Evolutionary conservation across 768 basidiomycete genomes (phyloP).

Genomic region (Rhodotorula diobovata): DNA sequence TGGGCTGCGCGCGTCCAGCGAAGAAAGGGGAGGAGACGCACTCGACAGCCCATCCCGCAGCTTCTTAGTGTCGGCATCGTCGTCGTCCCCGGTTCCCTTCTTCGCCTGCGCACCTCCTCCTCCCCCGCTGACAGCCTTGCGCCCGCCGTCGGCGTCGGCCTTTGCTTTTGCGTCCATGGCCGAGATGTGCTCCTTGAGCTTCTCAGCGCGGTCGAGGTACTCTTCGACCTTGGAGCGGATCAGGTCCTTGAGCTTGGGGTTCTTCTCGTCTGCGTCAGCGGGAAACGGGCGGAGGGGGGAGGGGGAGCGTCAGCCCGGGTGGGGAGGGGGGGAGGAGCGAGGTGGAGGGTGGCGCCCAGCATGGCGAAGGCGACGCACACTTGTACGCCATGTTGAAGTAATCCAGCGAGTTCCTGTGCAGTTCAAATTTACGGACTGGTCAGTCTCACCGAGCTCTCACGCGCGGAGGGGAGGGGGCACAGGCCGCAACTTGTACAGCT

Average conservation of each 20-base stretch:
- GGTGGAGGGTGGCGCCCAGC: neutral
- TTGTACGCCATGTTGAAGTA: constrained; percentile 98
- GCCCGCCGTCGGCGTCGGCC: constrained; percentile 56
- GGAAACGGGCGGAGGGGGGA: neutral
- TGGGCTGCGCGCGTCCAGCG: too few relatives aligned
- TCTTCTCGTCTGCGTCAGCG: constrained; percentile 71
- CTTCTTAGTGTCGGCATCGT: constrained; percentile 92
- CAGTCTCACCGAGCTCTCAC: neutral
- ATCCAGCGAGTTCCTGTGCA: constrained; percentile 75
- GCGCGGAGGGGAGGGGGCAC: neutral
- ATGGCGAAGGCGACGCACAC: constrained; percentile 52
- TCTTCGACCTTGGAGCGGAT: constrained; percentile 85
- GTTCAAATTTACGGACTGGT: neutral
- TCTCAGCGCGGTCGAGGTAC: constrained; percentile 86
- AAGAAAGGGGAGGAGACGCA: constrained; percentile 18
- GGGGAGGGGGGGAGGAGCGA: neutral
- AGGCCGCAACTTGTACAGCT: constrained; percentile 45
- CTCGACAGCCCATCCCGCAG: constrained; percentile 79
- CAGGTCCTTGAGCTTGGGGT: constrained; percentile 79
- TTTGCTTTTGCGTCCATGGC: constrained; percentile 59
- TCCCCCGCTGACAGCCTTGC: constrained; percentile 50
- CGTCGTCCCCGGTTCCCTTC: constrained; percentile 59
- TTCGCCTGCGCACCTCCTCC: constrained; percentile 40
- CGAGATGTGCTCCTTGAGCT: constrained; percentile 75
- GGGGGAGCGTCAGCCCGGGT: neutral